Base-by-base conservation (phyloP, 306 rosid genomes). In the Pterocarpus santalinus region DNA sequence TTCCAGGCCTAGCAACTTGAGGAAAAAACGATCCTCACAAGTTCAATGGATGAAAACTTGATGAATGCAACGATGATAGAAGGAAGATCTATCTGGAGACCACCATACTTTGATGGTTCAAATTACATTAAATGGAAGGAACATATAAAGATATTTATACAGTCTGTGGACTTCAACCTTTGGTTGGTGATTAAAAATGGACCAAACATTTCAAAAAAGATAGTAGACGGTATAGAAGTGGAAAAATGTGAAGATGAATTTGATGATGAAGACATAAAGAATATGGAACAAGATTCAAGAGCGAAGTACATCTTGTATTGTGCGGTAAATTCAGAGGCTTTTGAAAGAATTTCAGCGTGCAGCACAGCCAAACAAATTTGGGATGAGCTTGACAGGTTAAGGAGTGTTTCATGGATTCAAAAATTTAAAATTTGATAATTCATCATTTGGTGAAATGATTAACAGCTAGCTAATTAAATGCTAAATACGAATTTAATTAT, bases 151-250 rank as follows among this genome's bases (percentile, higher is more conserved):
- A 5, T 22, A 47, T 80, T 35, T 39, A 72, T 61, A 22, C 8
- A 62, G 73, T 80, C 78, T 0, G 16, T 71, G 0, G 83, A 80
- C 47, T 62, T 49, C 49, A 72, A 72, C 11, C 47, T 80, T 17
- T 80, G 83, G 79, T 14, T 72, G 13, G 73, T 72, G 36, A 80
- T 72, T 7, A 80, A 80, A 30, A 80, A 80, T 62, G 83, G 83
- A 72, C 5, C 65, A 2, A 62, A 28, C 22, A 30, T 80, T 72
- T 78, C 83, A 10, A 80, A 34, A 13, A 80, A 62, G 33, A 0
- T 10, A 15, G 22, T 62, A 22, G 6, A 63, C 2, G 52, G 62
- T 5, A 1, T 0, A 28, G 83, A 62, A 52, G 30, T 60, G 14
- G 73, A 49, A 44, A 80, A 80, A 63, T 38, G 49, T 14, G 84